These are phyloP conservation scores for Solanum bukasovii DNA, from an alignment of 257 asterid species.

Conservation along the genomic window DNA sequence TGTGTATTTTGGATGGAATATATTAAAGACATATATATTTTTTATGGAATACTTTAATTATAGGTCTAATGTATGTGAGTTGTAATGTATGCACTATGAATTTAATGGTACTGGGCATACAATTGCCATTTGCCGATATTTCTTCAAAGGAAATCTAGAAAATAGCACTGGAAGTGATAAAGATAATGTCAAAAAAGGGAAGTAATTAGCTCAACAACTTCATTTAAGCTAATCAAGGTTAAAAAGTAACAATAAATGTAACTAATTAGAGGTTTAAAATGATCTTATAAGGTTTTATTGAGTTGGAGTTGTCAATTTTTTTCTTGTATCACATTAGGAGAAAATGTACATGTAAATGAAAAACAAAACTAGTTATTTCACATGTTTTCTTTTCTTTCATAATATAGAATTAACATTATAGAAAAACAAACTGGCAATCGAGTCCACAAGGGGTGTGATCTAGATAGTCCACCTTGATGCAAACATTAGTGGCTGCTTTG, in stretches of 20 bases:
- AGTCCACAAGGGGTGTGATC: not conserved
- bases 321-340: not conserved
- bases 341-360: not conserved
- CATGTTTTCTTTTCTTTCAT: not conserved
- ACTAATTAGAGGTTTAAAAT: not conserved
- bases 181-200: not conserved
- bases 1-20: not conserved
- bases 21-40: not conserved
- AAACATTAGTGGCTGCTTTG: not conserved
- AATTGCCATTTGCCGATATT: not conserved
- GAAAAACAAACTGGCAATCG: not conserved
- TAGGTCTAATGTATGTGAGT: not conserved
- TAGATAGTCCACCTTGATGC: not conserved
- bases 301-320: not conserved
- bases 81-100: not conserved
- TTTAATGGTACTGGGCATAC: not conserved
- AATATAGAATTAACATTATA: not conserved
- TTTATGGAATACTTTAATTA: not conserved
- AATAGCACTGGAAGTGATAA: not conserved
- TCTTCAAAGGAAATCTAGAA: not conserved
- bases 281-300: not conserved
- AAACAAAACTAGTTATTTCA: not conserved
- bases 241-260: not conserved
- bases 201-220: not conserved
- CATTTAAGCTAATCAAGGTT: not conserved